Evolutionary conservation across 1,284 basidiomycete genomes (phyloP).

Genomic region (Trametes pubescens): DNA sequence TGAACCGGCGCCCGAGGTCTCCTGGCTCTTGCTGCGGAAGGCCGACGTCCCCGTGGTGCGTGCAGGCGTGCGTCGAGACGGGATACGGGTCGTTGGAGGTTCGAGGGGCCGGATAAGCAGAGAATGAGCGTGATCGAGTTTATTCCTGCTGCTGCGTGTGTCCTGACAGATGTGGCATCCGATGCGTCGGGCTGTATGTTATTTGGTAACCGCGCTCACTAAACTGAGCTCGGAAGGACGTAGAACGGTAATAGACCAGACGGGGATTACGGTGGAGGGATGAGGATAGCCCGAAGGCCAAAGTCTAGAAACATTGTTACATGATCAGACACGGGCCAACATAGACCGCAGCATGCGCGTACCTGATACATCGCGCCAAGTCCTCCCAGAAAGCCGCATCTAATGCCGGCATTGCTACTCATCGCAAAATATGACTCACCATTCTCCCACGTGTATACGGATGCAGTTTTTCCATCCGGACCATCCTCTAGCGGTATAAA

Average conservation of each 20-base stretch:
- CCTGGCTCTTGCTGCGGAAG: not conserved
- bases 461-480: not conserved
- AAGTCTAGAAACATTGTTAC: not conserved
- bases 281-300: too few species aligned
- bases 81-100: not conserved
- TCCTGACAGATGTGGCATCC: not conserved
- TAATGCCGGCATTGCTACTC: too few species aligned
- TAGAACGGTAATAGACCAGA: not conserved
- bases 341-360: too few species aligned
- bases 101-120: not conserved
- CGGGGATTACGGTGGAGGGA: not conserved
- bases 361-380: too few species aligned
- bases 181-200: not conserved
- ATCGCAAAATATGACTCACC: too few species aligned
- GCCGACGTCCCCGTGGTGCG: conserved; percentile 4
- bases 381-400: too few species aligned
- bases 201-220: too few species aligned
- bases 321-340: too few species aligned
- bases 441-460: too few species aligned
- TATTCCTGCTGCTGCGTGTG: not conserved
- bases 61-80: not conserved
- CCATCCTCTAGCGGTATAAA: not conserved
- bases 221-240: not conserved
- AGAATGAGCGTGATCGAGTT: not conserved
- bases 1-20: not conserved